Percentiles rank a stretch among this genome's conserved stretches.
These are phyloP conservation scores for Phytophthora multivora DNA, from an alignment of 352 stramenopile genomes.

Conservation along the genomic window DNA sequence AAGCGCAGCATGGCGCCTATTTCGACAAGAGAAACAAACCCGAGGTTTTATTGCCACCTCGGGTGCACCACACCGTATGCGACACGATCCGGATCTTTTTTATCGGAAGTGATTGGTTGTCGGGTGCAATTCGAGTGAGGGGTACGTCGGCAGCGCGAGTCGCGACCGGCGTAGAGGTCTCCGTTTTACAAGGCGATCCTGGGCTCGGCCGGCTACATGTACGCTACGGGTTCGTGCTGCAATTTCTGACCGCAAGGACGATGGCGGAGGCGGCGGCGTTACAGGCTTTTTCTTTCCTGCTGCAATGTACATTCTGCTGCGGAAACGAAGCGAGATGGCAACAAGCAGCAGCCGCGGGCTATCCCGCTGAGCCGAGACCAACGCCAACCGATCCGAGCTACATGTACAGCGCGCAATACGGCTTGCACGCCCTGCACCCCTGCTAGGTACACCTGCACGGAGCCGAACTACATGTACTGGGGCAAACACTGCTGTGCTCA, in stretches of 20 bases:
- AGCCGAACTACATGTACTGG: no score
- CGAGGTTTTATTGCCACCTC: slow-evolving; percentile 11
- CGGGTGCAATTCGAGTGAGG: slow-evolving; percentile 19
- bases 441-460: no score
- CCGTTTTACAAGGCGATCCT: no score
- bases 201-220: no score
- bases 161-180: not conserved
- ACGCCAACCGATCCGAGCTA: not conserved
- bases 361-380: slow-evolving; percentile 1
- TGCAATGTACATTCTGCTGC: not conserved
- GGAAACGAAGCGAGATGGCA: not conserved
- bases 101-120: slow-evolving; percentile 32
- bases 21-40: slow-evolving; percentile 17
- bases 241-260: no score
- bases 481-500: no score
- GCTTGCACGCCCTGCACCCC: not conserved
- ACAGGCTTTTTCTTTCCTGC: no score
- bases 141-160: not conserved
- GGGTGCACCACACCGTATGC: slow-evolving; percentile 23
- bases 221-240: no score
- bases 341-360: not conserved
- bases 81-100: slow-evolving; percentile 29
- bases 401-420: not conserved
- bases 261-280: no score
- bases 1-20: slow-evolving; percentile 12